A percentile compares a stretch with the other conserved stretches of the same genome.
phyloP scores from a whole-genome alignment of 768 basidiomycete species.

The Kwoniella sp. region DNA sequence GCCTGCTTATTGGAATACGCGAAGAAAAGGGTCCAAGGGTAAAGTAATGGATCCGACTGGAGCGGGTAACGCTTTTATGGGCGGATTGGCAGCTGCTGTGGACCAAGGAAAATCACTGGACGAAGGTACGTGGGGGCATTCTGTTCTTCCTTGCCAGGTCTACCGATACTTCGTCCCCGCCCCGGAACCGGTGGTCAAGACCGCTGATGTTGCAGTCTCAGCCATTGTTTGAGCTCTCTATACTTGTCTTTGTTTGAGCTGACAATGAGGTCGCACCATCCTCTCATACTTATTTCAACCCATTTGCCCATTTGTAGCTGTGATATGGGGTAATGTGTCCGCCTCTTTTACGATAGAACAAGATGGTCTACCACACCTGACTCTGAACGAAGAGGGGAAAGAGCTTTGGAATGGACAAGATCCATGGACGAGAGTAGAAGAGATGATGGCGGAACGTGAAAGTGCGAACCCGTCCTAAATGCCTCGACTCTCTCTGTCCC shows the following conservation, averaged over 20 bases:
- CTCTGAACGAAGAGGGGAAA: neutral
- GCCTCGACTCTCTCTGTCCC: no score
- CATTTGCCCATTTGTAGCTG: no score
- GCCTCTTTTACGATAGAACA: conserved; percentile 36
- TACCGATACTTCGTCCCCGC: no score
- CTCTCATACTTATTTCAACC: no score
- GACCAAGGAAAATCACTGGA: conserved; percentile 22
- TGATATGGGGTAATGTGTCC: conserved; percentile 29
- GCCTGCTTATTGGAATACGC: conserved; percentile 32
- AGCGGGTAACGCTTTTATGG: conserved; percentile 45
- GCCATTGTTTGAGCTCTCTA: no score
- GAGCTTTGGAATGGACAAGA: conserved; percentile 31
- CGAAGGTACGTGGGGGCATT: conserved; percentile 25
- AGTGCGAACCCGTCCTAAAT: no score
- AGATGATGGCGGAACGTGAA: conserved; percentile 11
- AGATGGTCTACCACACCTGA: conserved; percentile 22
- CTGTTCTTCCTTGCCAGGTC: no score
- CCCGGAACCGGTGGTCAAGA: no score
- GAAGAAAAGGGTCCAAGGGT: conserved; percentile 14
- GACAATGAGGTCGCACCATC: neutral
- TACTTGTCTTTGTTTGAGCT: neutral
- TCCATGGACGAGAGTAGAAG: conserved; percentile 10
- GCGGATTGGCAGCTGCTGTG: conserved; percentile 35
- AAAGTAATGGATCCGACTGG: conserved; percentile 45
- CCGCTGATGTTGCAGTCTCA: no score